Evolutionary conservation across 805 yeast species (phyloP).

Genomic region (Candida suzukii): DNA sequence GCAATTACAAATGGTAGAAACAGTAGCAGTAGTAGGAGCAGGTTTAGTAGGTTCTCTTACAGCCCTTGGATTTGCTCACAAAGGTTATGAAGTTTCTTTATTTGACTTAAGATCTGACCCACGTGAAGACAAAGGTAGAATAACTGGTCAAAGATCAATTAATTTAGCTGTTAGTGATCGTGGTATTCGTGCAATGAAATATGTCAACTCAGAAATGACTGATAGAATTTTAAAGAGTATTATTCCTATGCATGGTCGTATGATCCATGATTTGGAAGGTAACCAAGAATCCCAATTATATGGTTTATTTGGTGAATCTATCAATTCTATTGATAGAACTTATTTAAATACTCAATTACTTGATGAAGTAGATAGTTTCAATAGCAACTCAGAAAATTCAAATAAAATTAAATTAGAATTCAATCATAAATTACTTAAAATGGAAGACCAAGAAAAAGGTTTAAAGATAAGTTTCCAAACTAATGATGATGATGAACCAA

Average conservation of each 20-base stretch:
- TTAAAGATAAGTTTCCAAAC: slow-evolving; percentile 4
- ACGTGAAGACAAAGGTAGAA: slow-evolving; percentile 22
- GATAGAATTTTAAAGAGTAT: slow-evolving; percentile 47
- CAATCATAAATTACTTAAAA: slow-evolving; percentile 44
- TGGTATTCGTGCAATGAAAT: slow-evolving; percentile 65
- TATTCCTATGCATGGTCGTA: slow-evolving; percentile 84
- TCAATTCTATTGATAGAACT: slow-evolving; percentile 79
- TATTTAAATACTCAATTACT: slow-evolving; percentile 58
- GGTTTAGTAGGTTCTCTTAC: slow-evolving; percentile 86
- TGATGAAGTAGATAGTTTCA: slow-evolving; percentile 50
- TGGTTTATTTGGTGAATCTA: slow-evolving; percentile 76
- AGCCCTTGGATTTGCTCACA: slow-evolving; percentile 69
- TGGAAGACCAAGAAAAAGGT: slow-evolving; percentile 17
- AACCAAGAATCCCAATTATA: slow-evolving; percentile 61
- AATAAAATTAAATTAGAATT: slow-evolving; percentile 38
- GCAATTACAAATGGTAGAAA: slow-evolving; percentile 11
- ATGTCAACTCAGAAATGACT: slow-evolving; percentile 55
- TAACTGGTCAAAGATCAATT: slow-evolving; percentile 51
- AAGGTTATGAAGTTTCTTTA: slow-evolving; percentile 66
- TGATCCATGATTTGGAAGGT: slow-evolving; percentile 74
- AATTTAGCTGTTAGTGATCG: slow-evolving; percentile 85
- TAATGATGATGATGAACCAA: neutral
- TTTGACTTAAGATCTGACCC: slow-evolving; percentile 73
- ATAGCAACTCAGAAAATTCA: slow-evolving; percentile 11
- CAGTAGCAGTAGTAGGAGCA: slow-evolving; percentile 71